Conservation (phyloP, 441 rosid species). For the Corymbia citriodora region DNA sequence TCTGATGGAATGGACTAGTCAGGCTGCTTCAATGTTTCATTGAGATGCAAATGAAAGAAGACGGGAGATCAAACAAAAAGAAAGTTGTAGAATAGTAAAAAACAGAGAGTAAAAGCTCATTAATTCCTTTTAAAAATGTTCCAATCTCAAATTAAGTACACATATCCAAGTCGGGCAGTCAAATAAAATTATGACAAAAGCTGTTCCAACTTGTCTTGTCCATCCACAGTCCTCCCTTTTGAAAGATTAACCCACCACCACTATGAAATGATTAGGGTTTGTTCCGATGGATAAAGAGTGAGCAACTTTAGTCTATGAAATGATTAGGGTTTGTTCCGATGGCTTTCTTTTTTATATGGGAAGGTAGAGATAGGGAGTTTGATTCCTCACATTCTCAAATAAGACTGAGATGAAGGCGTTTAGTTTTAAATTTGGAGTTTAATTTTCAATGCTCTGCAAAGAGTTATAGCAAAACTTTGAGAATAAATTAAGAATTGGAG, state of each 20-base stretch:
- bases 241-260: background rate
- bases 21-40: background rate
- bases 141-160: background rate
- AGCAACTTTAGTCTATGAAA: background rate
- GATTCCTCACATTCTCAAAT: no score
- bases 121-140: background rate
- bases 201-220: background rate
- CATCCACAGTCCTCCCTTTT: background rate
- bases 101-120: background rate
- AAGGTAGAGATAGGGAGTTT: no score
- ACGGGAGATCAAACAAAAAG: background rate
- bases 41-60: background rate
- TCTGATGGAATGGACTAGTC: background rate
- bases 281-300: background rate
- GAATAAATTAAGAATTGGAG: no score
- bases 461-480: no score
- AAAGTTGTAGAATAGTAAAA: background rate
- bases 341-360: no score
- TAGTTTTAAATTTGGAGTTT: no score
- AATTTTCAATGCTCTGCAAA: no score
- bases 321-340: no score
- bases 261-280: background rate
- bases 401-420: no score
- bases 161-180: background rate
- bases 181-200: no score